Conservation (phyloP, 1,284 basidiomycete genomes). For the Cutaneotrichosporon dermatis region DNA sequence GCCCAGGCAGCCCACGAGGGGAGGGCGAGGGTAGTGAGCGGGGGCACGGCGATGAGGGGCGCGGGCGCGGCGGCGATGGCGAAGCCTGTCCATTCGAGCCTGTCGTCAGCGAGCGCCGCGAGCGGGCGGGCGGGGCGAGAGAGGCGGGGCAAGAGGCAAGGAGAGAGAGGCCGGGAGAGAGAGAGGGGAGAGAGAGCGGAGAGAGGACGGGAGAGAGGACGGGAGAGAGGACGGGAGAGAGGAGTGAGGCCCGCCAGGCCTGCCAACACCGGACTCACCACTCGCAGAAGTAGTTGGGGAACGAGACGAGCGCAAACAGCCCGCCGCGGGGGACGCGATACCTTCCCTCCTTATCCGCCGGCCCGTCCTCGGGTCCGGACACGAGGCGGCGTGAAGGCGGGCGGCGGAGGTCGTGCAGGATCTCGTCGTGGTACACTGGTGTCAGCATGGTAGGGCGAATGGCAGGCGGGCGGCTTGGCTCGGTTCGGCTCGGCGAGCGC, state of each 20-base stretch:
- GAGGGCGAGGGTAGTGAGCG: neutral
- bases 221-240: too few species aligned
- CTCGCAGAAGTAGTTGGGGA: slow-evolving; percentile 88
- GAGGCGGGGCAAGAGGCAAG: too few species aligned
- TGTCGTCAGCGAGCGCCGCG: slow-evolving; percentile 9
- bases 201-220: neutral
- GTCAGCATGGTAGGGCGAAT: neutral
- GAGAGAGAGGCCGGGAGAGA: too few species aligned
- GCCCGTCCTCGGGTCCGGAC: slow-evolving; percentile 6
- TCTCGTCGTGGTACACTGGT: slow-evolving; percentile 73
- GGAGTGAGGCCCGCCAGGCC: too few species aligned
- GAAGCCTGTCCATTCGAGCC: slow-evolving; percentile 78
- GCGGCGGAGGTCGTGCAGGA: slow-evolving; percentile 69
- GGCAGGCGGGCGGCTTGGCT: too few species aligned
- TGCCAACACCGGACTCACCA: slow-evolving; percentile 48
- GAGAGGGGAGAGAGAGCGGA: too few species aligned
- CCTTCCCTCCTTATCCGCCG: slow-evolving; percentile 30
- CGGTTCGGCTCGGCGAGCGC: too few species aligned
- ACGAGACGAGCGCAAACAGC: slow-evolving; percentile 75
- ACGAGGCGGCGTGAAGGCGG: slow-evolving; percentile 21
- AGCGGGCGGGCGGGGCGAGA: too few species aligned
- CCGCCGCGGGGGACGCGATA: slow-evolving; percentile 80
- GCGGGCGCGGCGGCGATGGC: slow-evolving; percentile 56
- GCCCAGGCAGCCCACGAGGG: neutral
- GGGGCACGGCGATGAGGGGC: slow-evolving; percentile 18